A percentile compares a stretch with the other conserved stretches of the same genome.
These are phyloP conservation scores for Fusarium algeriense DNA, from an alignment of 2,329 filamentous ascomycete species.

Conservation along the genomic window DNA sequence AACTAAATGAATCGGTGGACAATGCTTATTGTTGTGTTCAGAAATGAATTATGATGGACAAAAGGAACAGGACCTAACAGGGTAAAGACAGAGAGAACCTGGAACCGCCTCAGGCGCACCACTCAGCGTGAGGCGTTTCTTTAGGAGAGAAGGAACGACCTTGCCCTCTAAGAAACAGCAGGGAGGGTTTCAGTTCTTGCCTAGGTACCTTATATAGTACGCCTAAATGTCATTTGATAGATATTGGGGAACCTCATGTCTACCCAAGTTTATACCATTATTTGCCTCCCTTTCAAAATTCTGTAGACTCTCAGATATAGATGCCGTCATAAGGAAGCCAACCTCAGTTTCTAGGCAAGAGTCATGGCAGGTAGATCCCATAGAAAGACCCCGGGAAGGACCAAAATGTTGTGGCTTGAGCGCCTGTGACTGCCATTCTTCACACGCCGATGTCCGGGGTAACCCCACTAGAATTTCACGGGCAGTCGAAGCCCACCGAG, in stretches of 20 bases:
- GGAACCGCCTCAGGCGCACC: slow-evolving; percentile 44
- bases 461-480: slow-evolving; percentile 40
- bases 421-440: slow-evolving; percentile 28
- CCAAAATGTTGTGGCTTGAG: slow-evolving; percentile 12
- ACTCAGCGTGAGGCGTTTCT: slow-evolving; percentile 36
- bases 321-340: background rate
- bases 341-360: background rate
- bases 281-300: background rate
- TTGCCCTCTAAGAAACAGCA: slow-evolving; percentile 1
- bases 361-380: slow-evolving; percentile 1
- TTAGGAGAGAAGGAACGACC: slow-evolving; percentile 6
- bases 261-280: no score
- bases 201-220: background rate
- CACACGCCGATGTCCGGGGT: slow-evolving; percentile 48
- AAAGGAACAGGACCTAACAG: slow-evolving; percentile 37
- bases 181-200: background rate
- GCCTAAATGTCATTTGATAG: background rate
- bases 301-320: background rate
- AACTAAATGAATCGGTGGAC: background rate
- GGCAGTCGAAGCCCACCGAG: slow-evolving; percentile 24
- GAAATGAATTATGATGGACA: slow-evolving; percentile 34
- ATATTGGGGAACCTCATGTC: background rate
- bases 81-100: slow-evolving; percentile 12
- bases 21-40: slow-evolving; percentile 2
- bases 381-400: background rate